Evolutionary conservation across 202 grass and related monocot genomes (phyloP).

Genomic region (Cymbopogon flexuosus): DNA sequence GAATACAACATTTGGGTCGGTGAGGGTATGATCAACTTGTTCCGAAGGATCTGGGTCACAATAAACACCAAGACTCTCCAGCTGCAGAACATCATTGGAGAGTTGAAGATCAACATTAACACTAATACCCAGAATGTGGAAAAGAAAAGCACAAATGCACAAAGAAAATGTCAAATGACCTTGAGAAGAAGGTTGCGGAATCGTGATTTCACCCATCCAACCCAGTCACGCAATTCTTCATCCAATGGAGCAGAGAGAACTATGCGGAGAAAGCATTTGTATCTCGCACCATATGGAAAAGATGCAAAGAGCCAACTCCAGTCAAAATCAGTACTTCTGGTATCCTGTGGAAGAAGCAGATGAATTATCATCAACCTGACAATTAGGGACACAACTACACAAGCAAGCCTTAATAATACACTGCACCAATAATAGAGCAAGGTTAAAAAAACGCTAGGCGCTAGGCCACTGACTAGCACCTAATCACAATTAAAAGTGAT

Average conservation of each 20-base stretch:
- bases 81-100: constrained; percentile 39
- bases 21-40: constrained; percentile 40
- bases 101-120: constrained; percentile 23
- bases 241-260: constrained; percentile 47
- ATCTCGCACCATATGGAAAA: constrained; percentile 47
- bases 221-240: constrained; percentile 65
- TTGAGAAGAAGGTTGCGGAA: constrained; percentile 64
- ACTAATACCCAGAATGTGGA: neutral
- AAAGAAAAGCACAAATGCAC: neutral
- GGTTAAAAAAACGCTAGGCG: no score
- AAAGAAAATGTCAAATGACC: constrained; percentile 37
- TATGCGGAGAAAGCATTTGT: constrained; percentile 53
- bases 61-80: constrained; percentile 47
- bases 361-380: constrained; percentile 26
- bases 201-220: constrained; percentile 73
- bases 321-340: constrained; percentile 40
- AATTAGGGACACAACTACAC: constrained; percentile 6
- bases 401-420: neutral
- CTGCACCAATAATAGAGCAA: neutral
- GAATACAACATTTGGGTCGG: constrained; percentile 49
- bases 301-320: constrained; percentile 58
- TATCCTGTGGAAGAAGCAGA: constrained; percentile 48
- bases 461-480: no score
- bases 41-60: constrained; percentile 61
- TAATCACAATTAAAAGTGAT: no score